A percentile compares a stretch with the other conserved stretches of the same genome.
These are phyloP conservation scores for Acanthamoeba royreba DNA, from an alignment of 208 protist genomes.

Conservation along the genomic window DNA sequence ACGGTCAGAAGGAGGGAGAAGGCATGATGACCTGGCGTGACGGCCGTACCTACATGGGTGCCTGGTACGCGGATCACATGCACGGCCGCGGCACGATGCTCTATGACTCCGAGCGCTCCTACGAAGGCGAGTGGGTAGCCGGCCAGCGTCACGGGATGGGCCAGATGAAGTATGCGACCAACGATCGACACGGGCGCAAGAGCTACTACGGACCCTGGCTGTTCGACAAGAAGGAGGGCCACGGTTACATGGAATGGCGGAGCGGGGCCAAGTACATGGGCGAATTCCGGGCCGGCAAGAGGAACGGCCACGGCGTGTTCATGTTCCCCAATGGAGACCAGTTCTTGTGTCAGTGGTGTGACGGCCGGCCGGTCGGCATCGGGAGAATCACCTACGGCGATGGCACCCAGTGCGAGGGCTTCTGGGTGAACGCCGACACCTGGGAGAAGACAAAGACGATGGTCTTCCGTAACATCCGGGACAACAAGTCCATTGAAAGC, in stretches of 20 bases:
- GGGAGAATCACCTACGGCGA: not conserved
- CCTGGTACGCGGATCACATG: not conserved
- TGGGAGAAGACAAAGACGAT: not conserved
- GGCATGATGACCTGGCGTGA: not conserved
- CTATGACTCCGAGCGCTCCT: not conserved
- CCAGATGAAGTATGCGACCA: not conserved
- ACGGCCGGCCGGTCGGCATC: not conserved
- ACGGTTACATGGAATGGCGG: not conserved
- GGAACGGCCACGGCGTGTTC: not conserved
- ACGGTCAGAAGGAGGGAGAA: not conserved
- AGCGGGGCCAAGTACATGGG: constrained; percentile 22
- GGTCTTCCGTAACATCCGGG: too few species aligned
- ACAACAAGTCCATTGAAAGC: too few species aligned
- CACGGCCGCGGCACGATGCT: not conserved
- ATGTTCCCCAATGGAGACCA: not conserved
- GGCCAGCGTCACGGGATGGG: not conserved
- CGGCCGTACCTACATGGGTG: not conserved
- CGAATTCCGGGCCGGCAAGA: not conserved
- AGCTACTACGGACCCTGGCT: not conserved
- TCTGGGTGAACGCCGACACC: not conserved
- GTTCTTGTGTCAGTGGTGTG: not conserved
- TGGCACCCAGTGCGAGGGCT: not conserved
- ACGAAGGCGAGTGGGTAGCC: not conserved
- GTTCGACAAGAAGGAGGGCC: not conserved
- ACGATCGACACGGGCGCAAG: not conserved